Evolutionary conservation across 1,284 basidiomycete genomes (phyloP).

Genomic region (Cystobasidium slooffiae): DNA sequence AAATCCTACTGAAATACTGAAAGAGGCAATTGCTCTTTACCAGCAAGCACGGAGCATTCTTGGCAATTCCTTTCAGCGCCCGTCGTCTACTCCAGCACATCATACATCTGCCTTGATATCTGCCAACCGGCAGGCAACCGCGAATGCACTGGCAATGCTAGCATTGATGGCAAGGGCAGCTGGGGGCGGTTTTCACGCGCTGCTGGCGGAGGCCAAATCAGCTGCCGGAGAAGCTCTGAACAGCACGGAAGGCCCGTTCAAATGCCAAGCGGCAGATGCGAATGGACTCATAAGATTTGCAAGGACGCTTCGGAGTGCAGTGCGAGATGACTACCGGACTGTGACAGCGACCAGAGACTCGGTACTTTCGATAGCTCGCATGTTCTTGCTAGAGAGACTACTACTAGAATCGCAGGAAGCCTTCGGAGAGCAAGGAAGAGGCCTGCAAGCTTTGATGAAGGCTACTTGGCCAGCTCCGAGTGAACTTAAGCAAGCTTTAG

Average conservation of each 20-base stretch:
- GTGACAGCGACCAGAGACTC: conserved; percentile 15
- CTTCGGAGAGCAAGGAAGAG: conserved; percentile 19
- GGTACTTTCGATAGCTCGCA: conserved; percentile 9
- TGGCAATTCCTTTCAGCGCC: conserved; percentile 19
- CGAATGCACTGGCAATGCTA: conserved; percentile 1
- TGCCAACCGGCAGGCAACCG: conserved; percentile 1
- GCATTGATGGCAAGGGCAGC: background rate
- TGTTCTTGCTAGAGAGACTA: conserved; percentile 2
- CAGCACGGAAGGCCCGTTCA: conserved; percentile 20
- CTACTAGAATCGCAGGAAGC: background rate
- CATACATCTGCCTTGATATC: conserved; percentile 33
- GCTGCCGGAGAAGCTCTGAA: conserved; percentile 28
- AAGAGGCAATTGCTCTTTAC: conserved; percentile 2
- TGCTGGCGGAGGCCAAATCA: background rate
- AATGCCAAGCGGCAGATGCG: background rate
- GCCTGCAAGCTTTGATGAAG: conserved; percentile 29
- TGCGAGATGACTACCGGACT: conserved; percentile 29
- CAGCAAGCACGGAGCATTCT: conserved; percentile 18
- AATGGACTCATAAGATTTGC: conserved; percentile 4
- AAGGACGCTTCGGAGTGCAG: conserved; percentile 1
- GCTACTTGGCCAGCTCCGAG: conserved; percentile 14
- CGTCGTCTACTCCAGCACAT: conserved; percentile 19
- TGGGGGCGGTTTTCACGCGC: background rate
- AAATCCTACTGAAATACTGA: background rate
- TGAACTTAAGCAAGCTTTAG: conserved; percentile 19